A percentile compares a stretch with the other conserved stretches of the same genome.
These are phyloP conservation scores for Lolium multiflorum DNA, from an alignment of 176 grass and related monocot species.

Conservation along the genomic window DNA sequence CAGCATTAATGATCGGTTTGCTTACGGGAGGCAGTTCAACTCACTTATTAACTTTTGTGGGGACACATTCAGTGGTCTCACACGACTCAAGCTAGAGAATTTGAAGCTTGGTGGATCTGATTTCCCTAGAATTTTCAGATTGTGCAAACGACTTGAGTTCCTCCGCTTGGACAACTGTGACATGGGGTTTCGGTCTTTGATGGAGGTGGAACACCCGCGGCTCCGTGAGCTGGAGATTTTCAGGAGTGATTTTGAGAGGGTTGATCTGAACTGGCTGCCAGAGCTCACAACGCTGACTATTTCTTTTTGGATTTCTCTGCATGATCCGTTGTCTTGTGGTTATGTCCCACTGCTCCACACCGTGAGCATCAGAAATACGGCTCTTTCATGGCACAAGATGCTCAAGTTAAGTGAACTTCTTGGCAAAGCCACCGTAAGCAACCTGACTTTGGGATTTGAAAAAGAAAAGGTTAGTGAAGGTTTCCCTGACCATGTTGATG, in stretches of 20 bases:
- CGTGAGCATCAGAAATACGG: background rate
- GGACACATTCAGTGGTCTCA: background rate
- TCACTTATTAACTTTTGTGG: background rate
- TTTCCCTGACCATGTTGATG: background rate
- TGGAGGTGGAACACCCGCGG: background rate
- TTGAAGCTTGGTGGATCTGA: background rate
- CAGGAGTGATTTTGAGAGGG: background rate
- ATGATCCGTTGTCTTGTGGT: conserved; percentile 9
- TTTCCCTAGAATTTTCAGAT: background rate
- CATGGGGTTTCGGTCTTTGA: background rate
- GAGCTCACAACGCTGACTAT: background rate
- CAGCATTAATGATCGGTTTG: background rate
- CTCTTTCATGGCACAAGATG: conserved; percentile 7
- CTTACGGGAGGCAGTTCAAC: background rate
- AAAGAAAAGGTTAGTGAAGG: background rate
- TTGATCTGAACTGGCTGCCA: conserved; percentile 18
- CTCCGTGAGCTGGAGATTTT: background rate
- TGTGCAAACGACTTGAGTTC: background rate
- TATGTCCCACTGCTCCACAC: conserved; percentile 1
- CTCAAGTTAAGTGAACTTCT: conserved; percentile 11
- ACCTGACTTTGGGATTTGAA: background rate
- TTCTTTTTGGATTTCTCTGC: background rate
- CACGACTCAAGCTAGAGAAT: background rate
- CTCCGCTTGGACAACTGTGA: conserved; percentile 11
- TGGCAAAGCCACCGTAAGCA: background rate